Base-by-base conservation (phyloP, 2,329 filamentous ascomycete genomes). In the Epichloe hybrida region DNA sequence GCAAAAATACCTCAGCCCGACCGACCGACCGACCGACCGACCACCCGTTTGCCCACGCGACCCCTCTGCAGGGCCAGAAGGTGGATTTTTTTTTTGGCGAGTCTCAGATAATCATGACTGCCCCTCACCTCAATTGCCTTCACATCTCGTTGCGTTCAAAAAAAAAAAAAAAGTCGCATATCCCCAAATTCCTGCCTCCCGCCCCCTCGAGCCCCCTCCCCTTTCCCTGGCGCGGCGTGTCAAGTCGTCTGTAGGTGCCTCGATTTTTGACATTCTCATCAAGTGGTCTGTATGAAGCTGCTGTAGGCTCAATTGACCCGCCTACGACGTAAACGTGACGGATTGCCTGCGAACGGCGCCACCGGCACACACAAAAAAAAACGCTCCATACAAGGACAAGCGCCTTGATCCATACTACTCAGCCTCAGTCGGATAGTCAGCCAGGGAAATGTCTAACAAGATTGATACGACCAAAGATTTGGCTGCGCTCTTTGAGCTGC, bases 391-490 rank as follows among this genome's bases (percentile, higher is more conserved):
- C 23, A 7, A n/a, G 21, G 23, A 23, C 13, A 2, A 27, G 40
- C 21, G 21, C 13, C 23, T 11, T 17, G 7, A 9, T 44, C 12
- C 6, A n/a, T 34, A 34, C 23, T n/a, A 31, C 23, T 34, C 2
- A 27, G 9, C 0, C 41, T 35, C 27, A 2, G 27, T 20, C 13
- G 3, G 31, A 31, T 9, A 11, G 31, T 9, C 31, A 31, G 8
- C 2, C 21, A 27, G 17, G 3, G 48, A 15, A 21, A 86, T 85
- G 81, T 63, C 81, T 42, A 64, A 84, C 41, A 64, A 84, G 59
- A 76, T 91, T 61, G 84, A 90, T 66, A 81, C 72, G 54, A 76
- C 69, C 56, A 86, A 85, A 66, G 84, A 90, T 67, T 70, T 90
- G 53, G 79, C 83, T 46, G 80, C 83, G 34, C 78, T 89, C 55